Evolutionary conservation across 202 grass and related monocot species (phyloP), one percentile per base, ranked within the genome.

Genomic region (Digitaria exilis): DNA sequence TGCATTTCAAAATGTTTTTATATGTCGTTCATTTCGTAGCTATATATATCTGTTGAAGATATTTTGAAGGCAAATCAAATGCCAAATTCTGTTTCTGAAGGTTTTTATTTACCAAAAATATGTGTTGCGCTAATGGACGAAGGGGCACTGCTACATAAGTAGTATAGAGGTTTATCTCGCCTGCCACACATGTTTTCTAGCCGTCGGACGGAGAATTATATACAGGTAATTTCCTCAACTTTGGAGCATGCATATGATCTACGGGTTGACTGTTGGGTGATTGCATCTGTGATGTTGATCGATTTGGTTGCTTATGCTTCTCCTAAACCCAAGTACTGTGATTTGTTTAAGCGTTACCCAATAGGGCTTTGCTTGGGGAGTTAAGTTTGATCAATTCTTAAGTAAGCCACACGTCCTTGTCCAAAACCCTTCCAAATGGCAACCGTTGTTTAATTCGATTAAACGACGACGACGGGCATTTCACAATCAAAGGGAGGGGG

Each of bases 371-470:
- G 18, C 58, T 65, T 45, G 18, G 35, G 61, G 46, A 30, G 51
- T 17, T 73, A 5, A 35, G 58, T 48, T 81, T 64, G 55, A 79
- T 65, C 57, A 56, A 48, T 37, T 81, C 78, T 11, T 69, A 60
- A 59, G 17, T 54, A 44, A 81, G 19, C 62, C 50, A 51, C 49
- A 39, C 56, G 66, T 30, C 82, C 73, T 24, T 49, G 26, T 84
- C 82, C 72, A 6, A 46, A 66, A 45, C 72, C 62, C 51, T 59
- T 76, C 85, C 79, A 87, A 77, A 82, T 87, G 79, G 79, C 78
- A 26, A 55, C 42, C 60, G 4, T 6, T 68, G 71, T 39, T 69
- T 73, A 32, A 34, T 32, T 29, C 17, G 17, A 50, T 59, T 80
- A 39, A n/a, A 46, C 60, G 69, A 56, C 58, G 69, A 22, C 70